A percentile compares a stretch with the other conserved stretches of the same genome.
These are phyloP conservation scores for Licmophora abbreviata DNA, from an alignment of 108 stramenopile genomes.

Conservation along the genomic window DNA sequence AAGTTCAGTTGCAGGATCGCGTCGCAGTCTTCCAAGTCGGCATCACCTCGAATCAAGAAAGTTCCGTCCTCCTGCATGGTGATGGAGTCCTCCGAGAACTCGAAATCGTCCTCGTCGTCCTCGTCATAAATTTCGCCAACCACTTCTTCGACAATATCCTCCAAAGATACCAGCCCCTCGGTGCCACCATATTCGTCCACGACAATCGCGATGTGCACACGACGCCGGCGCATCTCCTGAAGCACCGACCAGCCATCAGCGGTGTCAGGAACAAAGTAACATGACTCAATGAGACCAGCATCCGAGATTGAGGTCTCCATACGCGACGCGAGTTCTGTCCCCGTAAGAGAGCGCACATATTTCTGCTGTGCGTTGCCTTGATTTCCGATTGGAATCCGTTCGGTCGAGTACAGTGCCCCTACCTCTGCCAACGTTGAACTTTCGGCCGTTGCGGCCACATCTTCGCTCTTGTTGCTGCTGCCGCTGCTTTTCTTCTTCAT, in stretches of 20 bases:
- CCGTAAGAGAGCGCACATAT: constrained; percentile 72
- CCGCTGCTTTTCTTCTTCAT: constrained; percentile 17
- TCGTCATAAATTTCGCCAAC: constrained; percentile 91
- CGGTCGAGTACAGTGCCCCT: constrained; percentile 8
- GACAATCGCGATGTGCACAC: constrained; percentile 96
- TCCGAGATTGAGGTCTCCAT: constrained; percentile 79
- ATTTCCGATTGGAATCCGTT: constrained; percentile 6
- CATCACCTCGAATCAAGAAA: constrained; percentile 89
- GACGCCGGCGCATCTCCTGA: constrained; percentile 92
- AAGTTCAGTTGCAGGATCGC: constrained; percentile 74
- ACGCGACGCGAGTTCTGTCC: constrained; percentile 60
- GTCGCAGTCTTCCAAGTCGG: constrained; percentile 89
- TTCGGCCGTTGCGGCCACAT: background rate
- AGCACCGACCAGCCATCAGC: constrained; percentile 94
- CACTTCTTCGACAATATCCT: constrained; percentile 95
- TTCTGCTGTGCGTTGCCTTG: constrained; percentile 17
- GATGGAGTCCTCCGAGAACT: constrained; percentile 85
- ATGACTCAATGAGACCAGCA: constrained; percentile 81
- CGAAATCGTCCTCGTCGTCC: constrained; percentile 85
- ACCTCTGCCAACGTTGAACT: background rate
- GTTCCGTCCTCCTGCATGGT: constrained; percentile 79
- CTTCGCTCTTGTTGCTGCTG: constrained; percentile 7
- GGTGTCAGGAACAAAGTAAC: constrained; percentile 97
- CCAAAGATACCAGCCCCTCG: constrained; percentile 92
- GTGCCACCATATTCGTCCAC: constrained; percentile 98